Base-by-base conservation (phyloP, 228 moss, liverwort and hornwort genomes). In the Sphagnum fallax region DNA sequence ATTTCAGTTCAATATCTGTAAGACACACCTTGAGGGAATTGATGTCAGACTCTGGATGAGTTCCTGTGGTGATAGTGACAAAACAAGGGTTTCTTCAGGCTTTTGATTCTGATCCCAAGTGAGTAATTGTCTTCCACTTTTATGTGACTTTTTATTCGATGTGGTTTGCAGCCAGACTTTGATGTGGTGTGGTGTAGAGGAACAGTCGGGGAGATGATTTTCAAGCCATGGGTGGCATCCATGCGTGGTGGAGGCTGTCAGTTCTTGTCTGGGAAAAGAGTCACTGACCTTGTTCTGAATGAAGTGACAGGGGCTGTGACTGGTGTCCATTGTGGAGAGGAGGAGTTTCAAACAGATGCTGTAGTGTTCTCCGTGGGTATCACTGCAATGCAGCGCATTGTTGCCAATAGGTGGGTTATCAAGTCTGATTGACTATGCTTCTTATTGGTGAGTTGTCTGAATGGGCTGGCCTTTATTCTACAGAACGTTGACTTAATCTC, bases 111-210 rank as follows among this genome's bases (percentile, higher is more conserved):
- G 32, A 32, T 32, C 32, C 32, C 32, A 32, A 32, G 32, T 3
- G 32, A 32, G 32, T 32, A 2, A 32, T 32, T 32, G 32, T 32
- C 32, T 32, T 32, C 32, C 32, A 32, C 32, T 32, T 32, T 32
- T 32, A 32, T 32, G 2, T 32, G 32, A 32, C 32, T 32, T 32
- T 32, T 32, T 32, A 32, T 32, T 32, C 3, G 1, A 47, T 75
- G 67, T 52, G n/a, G 71, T 77, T 52, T 79, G 80, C 97, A 97
- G 97, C 83, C 97, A 71, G 97, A 97, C 69, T 97, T 97, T 73
- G 97, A 97, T 70, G 97, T 97, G 11, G 93, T 97, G 48, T 97
- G 97, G 97, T 97, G 97, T 73, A 84, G 93, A 51, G 97, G 97
- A 66, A 97, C 97, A 11, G 97, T 97, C 61, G 97, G 97, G 16